Conservation (phyloP, 805 yeast genomes). For the Ogataea paraovalis region DNA sequence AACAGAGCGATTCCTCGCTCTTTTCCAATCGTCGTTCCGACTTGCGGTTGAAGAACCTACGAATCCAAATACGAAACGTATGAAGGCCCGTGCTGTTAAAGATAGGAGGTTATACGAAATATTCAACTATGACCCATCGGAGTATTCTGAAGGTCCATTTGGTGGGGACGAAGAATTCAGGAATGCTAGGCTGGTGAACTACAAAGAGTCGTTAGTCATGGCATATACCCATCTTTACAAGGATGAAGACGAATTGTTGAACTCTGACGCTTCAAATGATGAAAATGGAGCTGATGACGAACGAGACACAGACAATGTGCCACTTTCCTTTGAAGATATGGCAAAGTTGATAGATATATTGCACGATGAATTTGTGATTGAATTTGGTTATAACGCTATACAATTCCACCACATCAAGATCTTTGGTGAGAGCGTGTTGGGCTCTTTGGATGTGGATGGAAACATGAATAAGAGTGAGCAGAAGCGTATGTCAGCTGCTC, state of each 20-base stretch:
- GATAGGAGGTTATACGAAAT: constrained; percentile 1
- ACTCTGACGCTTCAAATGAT: neutral
- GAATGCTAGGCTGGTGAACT: constrained; percentile 2
- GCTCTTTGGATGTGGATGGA: too few relatives aligned
- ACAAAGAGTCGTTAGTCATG: constrained; percentile 9
- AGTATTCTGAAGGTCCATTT: neutral
- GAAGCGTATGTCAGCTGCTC: too few relatives aligned
- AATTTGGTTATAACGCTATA: neutral
- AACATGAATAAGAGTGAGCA: too few relatives aligned
- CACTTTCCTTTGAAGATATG: constrained; percentile 1
- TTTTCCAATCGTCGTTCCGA: constrained; percentile 34
- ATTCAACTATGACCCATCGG: neutral
- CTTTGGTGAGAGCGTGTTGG: neutral
- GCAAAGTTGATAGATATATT: constrained; percentile 5
- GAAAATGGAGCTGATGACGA: too few relatives aligned
- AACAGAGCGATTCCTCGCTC: constrained; percentile 44
- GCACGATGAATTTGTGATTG: constrained; percentile 2
- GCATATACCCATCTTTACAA: constrained; percentile 14
- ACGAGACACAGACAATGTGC: too few relatives aligned
- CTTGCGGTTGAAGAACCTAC: neutral
- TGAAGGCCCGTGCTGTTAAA: neutral
- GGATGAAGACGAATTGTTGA: constrained; percentile 13
- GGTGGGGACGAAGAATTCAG: neutral
- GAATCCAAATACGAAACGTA: neutral
- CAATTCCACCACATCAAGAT: neutral